phyloP scores from a whole-genome alignment of 148 eudicot species.

The Rhododendron mucronatum region DNA sequence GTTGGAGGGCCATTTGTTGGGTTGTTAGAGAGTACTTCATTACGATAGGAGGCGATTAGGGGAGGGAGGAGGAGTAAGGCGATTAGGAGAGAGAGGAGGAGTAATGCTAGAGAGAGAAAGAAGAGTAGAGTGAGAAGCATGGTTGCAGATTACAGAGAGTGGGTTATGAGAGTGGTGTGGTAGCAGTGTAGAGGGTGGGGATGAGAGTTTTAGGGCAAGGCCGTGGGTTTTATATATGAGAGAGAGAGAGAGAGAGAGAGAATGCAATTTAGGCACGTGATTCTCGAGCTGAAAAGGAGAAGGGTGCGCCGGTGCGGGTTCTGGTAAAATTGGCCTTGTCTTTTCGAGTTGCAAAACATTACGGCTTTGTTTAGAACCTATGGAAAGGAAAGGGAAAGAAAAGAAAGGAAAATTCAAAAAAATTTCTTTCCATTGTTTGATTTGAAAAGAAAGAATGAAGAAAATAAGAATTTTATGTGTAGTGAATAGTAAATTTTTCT shows the following conservation, averaged over 20 bases:
- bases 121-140: slow-evolving; percentile 16
- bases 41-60: background rate
- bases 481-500: too few species aligned
- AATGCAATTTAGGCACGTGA: background rate
- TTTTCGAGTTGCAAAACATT: background rate
- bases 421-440: too few species aligned
- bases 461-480: too few species aligned
- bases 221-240: background rate
- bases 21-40: background rate
- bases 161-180: background rate
- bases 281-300: background rate
- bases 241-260: background rate
- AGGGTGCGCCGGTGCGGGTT: background rate
- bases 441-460: too few species aligned
- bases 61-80: too few species aligned
- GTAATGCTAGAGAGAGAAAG: background rate
- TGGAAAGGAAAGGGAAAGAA: too few species aligned
- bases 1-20: slow-evolving; percentile 23
- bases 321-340: background rate
- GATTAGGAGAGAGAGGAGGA: background rate
- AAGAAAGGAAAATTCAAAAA: too few species aligned
- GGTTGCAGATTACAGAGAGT: background rate
- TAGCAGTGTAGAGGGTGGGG: background rate
- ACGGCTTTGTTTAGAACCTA: too few species aligned
- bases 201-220: background rate